phyloP scores from a whole-genome alignment of 345 rosid species.

The Brassica napus region Da-Ae NC_063450.1:54135001-54135500 shows the following conservation, averaged over 20 bases:
- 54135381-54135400: background rate
- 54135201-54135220: constrained; percentile 7
- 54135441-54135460: background rate
- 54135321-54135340: background rate
- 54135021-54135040: too few species aligned
- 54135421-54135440: background rate
- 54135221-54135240: constrained; percentile 11
- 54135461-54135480: background rate
- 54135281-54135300: background rate
- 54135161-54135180: too few species aligned
- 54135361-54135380: background rate
- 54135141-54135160: background rate
- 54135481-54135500: background rate
- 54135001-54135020: too few species aligned
- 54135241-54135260: background rate
- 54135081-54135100: too few species aligned
- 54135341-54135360: background rate
- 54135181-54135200: background rate
- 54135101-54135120: too few species aligned
- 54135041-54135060: too few species aligned
- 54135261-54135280: background rate
- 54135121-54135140: too few species aligned
- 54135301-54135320: background rate
- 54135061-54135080: too few species aligned
- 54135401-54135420: background rate